Evolutionary conservation across 805 yeast species (phyloP), one percentile per base, ranked within the genome.

Genomic region (Metschnikowia lunata): DNA sequence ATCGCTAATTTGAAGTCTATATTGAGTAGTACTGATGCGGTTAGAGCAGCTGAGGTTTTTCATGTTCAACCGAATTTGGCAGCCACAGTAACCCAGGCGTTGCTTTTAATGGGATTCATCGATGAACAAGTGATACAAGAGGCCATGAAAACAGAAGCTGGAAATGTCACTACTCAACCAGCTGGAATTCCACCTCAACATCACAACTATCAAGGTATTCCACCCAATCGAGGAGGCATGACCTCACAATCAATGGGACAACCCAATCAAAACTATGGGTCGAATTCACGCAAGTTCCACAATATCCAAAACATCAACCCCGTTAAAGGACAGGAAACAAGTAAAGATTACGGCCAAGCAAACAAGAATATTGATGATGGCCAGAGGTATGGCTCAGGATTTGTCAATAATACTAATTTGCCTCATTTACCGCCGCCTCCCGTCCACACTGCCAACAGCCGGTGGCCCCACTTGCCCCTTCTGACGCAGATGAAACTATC

Each of bases 41-140:
- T 61, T 30, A 61, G 83, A 49, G 82, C 81, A 18, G 70, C 75
- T 43, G 75, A 75, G 46, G 69, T 83, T 45, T 69, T 80, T 54
- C 71, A 69, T 43, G 65, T 76, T 54, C 65, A 79, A 50, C 81
- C 82, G 13, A 64, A 79, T 38, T 64, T 85, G 34, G 83, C 89
- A 3, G 66, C 79, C 2, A 75, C 86, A 1, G 82, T 87, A 1
- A 80, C 90, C 0, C 93, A 85, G 59, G 85, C 89, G 2, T 67
- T 85, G 49, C 64, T 85, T 14, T 69, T 84, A 38, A 85, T 85
- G 90, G 95, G 93, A 0, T 72, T 85, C 35, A 78, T 85, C 18
- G 86, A 84, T 58, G 71, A 74, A 32, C 80, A 78, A 36, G 84
- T 82, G n/a, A 79, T 85, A n/a, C 72, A 73, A 30, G 78, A 80